A percentile compares a stretch with the other conserved stretches of the same genome.
These are phyloP conservation scores for Trichoderma brevicompactum DNA, from an alignment of 2,329 filamentous ascomycete species.

Conservation along the genomic window DNA sequence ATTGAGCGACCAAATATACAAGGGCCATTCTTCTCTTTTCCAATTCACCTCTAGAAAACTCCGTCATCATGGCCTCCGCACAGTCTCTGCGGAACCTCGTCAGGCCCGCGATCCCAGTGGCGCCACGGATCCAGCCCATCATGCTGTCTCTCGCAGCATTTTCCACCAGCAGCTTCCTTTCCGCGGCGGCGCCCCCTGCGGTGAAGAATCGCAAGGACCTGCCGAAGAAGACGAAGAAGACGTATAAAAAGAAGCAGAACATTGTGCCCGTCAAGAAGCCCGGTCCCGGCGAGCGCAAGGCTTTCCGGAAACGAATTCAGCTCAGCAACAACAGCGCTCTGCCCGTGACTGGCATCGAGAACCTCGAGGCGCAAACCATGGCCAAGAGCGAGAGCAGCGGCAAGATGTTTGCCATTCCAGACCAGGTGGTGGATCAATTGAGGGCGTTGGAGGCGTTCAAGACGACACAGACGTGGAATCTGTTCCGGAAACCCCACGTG, in stretches of 20 bases:
- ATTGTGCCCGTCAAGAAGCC: conserved; percentile 60
- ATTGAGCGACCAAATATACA: not conserved
- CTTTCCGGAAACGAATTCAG: conserved; percentile 83
- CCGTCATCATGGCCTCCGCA: conserved; percentile 44
- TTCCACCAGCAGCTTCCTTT: conserved; percentile 42
- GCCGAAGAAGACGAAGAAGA: conserved; percentile 48
- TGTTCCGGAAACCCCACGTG: conserved; percentile 81
- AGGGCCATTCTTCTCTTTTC: not conserved
- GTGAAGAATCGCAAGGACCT: conserved; percentile 45
- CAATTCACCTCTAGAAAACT: not conserved
- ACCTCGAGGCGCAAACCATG: conserved; percentile 61
- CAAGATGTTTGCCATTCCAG: conserved; percentile 70
- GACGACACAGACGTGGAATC: conserved; percentile 80
- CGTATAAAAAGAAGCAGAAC: conserved; percentile 58
- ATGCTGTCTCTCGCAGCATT: conserved; percentile 46
- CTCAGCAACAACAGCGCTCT: conserved; percentile 94
- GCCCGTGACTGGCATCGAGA: conserved; percentile 69
- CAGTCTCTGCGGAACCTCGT: conserved; percentile 51
- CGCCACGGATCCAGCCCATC: conserved; percentile 42
- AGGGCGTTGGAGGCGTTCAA: conserved; percentile 90
- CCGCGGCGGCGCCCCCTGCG: conserved; percentile 37
- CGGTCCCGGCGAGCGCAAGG: conserved; percentile 79
- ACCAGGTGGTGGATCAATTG: conserved; percentile 75
- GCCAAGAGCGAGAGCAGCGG: conserved; percentile 61
- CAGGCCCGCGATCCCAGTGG: conserved; percentile 41